Evolutionary conservation across 2,329 filamentous ascomycete genomes (phyloP).

Genomic region (Colletotrichum somersetense): DNA sequence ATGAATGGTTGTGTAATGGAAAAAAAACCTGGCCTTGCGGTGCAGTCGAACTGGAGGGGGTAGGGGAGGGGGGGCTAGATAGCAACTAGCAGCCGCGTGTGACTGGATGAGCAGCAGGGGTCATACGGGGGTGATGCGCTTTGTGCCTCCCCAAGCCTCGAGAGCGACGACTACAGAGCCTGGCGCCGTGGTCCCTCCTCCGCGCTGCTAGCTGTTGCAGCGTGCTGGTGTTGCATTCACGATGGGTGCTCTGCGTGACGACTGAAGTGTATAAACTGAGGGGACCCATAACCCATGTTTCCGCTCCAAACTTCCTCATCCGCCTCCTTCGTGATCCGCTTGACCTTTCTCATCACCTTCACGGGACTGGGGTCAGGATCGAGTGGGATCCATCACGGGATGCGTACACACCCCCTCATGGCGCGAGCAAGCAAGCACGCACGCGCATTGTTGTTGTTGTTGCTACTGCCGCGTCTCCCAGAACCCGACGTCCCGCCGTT

Average conservation of each 20-base stretch:
- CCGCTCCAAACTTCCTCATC: neutral
- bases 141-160: neutral
- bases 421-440: neutral
- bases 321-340: slow-evolving; percentile 11
- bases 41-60: slow-evolving; percentile 12
- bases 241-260: slow-evolving; percentile 14
- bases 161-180: neutral
- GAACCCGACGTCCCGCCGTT: neutral
- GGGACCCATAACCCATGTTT: slow-evolving; percentile 2
- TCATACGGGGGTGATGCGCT: neutral
- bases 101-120: slow-evolving; percentile 1
- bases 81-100: neutral
- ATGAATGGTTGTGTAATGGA: neutral
- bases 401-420: neutral
- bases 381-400: neutral
- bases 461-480: neutral
- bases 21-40: neutral
- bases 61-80: neutral
- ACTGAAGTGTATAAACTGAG: slow-evolving; percentile 19
- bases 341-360: slow-evolving; percentile 3
- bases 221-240: slow-evolving; percentile 7
- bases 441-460: neutral
- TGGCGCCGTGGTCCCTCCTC: slow-evolving; percentile 5
- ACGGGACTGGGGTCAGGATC: neutral
- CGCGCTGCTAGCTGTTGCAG: neutral